Evolutionary conservation across 1,284 basidiomycete genomes (phyloP).

Genomic region (Schizophyllum amplum): DNA sequence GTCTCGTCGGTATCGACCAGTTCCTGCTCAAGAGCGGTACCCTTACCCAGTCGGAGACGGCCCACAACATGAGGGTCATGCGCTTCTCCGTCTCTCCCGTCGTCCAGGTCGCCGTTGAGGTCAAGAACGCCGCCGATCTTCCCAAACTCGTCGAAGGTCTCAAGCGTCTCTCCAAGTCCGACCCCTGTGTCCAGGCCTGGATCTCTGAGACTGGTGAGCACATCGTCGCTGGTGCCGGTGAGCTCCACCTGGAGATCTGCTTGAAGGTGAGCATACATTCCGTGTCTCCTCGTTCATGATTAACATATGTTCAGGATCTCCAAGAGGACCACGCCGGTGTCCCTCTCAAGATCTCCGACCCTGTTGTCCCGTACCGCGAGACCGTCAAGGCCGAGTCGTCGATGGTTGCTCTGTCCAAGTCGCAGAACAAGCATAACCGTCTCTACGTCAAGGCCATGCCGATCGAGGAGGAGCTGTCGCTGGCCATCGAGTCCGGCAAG

Average conservation of each 20-base stretch:
- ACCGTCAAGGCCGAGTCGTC: conserved; percentile 95
- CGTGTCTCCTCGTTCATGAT: neutral
- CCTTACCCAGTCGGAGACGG: conserved; percentile 94
- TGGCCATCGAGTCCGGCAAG: conserved; percentile 87
- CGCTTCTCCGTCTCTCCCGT: conserved; percentile 99
- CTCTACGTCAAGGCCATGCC: conserved; percentile 92
- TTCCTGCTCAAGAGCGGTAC: conserved; percentile 99
- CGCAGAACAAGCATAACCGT: conserved; percentile 99
- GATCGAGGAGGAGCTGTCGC: conserved; percentile 89
- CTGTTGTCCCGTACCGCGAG: conserved; percentile 98
- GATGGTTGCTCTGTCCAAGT: conserved; percentile 97
- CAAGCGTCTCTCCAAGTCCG: conserved; percentile 99
- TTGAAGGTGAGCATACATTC: conserved; percentile 64
- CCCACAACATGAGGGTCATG: conserved; percentile 99
- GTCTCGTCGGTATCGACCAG: conserved; percentile 99
- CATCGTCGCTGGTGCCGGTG: conserved; percentile 99
- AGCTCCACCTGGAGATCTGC: conserved; percentile 99
- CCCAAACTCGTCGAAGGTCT: conserved; percentile 99
- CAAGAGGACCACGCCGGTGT: conserved; percentile 99
- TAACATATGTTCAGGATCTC: conserved; percentile 59
- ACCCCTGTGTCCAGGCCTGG: conserved; percentile 98
- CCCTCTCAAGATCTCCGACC: conserved; percentile 97
- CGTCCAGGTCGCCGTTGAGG: conserved; percentile 98
- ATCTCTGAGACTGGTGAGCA: conserved; percentile 93
- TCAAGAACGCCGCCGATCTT: conserved; percentile 98